Conservation (phyloP, 2,329 filamentous ascomycete genomes). For the Phialophora macrospora region DNA sequence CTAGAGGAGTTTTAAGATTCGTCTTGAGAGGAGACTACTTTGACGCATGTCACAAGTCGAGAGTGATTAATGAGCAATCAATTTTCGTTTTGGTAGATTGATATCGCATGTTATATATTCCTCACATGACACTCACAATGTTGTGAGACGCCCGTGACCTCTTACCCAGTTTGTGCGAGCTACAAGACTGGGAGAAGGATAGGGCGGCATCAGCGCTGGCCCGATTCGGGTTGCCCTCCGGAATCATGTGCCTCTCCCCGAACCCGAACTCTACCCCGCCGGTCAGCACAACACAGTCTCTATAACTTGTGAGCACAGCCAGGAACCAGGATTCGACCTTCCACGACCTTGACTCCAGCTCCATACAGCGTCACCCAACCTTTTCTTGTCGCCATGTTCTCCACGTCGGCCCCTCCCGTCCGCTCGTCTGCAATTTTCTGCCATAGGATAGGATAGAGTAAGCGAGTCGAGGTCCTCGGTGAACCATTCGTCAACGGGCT, state of each 20-base stretch:
- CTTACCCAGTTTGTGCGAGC: not conserved
- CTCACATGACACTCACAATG: not conserved
- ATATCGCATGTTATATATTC: not conserved
- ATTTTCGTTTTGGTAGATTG: no score
- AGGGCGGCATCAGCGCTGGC: not conserved
- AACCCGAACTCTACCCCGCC: not conserved
- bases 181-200: not conserved
- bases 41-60: no score
- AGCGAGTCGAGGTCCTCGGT: conserved; percentile 3
- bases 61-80: no score
- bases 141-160: not conserved
- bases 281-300: not conserved
- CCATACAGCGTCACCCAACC: conserved; percentile 11
- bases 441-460: no score
- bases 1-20: no score
- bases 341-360: conserved; percentile 10
- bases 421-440: conserved; percentile 14
- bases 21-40: no score
- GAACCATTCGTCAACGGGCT: conserved; percentile 8
- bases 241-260: not conserved
- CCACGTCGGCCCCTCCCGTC: conserved; percentile 4
- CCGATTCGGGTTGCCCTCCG: not conserved
- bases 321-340: conserved; percentile 18
- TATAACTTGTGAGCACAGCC: not conserved
- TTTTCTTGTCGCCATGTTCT: not conserved